Evolutionary conservation across 2,329 filamentous ascomycete species (phyloP).

Genomic region (Aspergillus jensenii): DNA sequence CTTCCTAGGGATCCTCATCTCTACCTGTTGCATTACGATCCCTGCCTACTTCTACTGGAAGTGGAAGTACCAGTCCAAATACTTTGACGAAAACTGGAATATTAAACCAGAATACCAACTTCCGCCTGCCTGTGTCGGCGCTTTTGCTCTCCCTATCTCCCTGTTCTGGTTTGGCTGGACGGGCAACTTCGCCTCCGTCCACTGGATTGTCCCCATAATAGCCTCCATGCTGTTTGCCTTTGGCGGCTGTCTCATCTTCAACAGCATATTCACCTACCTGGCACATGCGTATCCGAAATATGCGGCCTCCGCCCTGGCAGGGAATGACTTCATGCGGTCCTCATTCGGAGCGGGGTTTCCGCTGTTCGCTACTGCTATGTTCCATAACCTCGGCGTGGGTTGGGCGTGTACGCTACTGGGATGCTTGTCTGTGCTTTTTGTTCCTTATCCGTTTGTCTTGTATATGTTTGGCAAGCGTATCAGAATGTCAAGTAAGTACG

Average conservation of each 20-base stretch:
- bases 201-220: conserved; percentile 68
- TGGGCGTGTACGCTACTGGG: conserved; percentile 33
- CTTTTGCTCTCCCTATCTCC: conserved; percentile 62
- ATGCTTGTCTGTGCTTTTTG: conserved; percentile 26
- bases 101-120: conserved; percentile 47
- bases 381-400: conserved; percentile 29
- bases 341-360: conserved; percentile 44
- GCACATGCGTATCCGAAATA: conserved; percentile 57
- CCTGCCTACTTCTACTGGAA: conserved; percentile 39
- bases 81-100: conserved; percentile 21
- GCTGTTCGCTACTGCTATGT: conserved; percentile 33
- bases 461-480: conserved; percentile 13
- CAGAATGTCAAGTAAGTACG: conserved; percentile 7
- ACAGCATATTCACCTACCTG: conserved; percentile 63
- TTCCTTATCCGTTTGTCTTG: conserved; percentile 28
- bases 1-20: conserved; percentile 47
- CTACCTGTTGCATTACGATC: conserved; percentile 34
- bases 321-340: conserved; percentile 70
- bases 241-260: conserved; percentile 70
- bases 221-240: conserved; percentile 65
- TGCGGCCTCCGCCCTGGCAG: conserved; percentile 67
- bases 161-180: conserved; percentile 69
- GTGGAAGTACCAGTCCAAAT: conserved; percentile 16
- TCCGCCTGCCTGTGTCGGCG: conserved; percentile 62
- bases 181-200: conserved; percentile 53